Evolutionary conservation across 83 land plant species (phyloP).

Genomic region (Picea engelmannii): DNA sequence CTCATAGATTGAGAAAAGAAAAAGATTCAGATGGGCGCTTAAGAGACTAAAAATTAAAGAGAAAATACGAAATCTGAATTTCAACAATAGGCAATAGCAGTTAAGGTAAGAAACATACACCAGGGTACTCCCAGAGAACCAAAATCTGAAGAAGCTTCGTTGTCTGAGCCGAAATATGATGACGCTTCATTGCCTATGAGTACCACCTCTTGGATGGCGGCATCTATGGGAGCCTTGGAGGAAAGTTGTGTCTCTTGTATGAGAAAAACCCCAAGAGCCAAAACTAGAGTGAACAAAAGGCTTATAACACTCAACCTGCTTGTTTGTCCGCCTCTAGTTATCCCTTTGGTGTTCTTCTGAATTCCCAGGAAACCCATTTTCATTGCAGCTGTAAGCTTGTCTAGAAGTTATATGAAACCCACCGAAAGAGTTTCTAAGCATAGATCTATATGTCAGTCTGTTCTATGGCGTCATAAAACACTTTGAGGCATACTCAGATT

Average conservation of each 20-base stretch:
- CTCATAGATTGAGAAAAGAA: no score
- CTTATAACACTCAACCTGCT: not conserved
- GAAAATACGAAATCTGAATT: not conserved
- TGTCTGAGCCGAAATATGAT: conserved; percentile 5
- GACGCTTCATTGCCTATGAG: not conserved
- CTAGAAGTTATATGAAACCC: not conserved
- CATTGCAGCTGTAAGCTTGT: not conserved
- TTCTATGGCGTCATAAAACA: not conserved
- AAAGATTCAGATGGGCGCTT: not conserved
- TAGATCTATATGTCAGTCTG: not conserved
- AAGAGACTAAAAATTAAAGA: not conserved
- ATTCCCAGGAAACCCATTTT: conserved; percentile 2
- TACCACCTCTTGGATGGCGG: conserved; percentile 1
- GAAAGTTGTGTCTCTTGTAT: not conserved
- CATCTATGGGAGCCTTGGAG: not conserved
- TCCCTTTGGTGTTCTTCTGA: conserved; percentile 2
- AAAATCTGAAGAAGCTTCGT: not conserved
- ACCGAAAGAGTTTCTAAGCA: no score
- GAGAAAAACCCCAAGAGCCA: conserved; percentile 2
- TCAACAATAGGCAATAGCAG: not conserved
- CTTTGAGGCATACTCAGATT: not conserved
- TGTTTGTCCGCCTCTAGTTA: not conserved
- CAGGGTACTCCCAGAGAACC: conserved; percentile 10
- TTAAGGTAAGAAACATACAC: conserved; percentile 6
- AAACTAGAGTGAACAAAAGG: not conserved